Evolutionary conservation across 441 rosid genomes (phyloP), one percentile per base, ranked within the genome.

Genomic region (Aquilaria agallochum): DNA sequence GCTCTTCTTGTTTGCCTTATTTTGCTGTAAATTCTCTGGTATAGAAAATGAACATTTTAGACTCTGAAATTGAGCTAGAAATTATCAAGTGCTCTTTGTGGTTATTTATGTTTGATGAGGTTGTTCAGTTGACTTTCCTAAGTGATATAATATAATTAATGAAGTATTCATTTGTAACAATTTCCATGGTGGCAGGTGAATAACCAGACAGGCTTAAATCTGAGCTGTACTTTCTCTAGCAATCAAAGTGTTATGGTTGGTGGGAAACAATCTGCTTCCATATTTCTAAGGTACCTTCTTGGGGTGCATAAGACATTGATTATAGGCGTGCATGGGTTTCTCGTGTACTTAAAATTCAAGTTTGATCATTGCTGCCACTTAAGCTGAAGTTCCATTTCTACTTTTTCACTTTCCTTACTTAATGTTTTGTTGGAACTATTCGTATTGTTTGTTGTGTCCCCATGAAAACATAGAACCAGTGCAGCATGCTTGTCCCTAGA

Each of bases 121-220:
- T 8, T 36, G 42, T 36, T 8, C 5, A 8, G 6, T 36, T 36
- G 42, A 36, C 42, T 36, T 36, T 5, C 5, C 7, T 4, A 36
- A 36, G 6, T 36, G 42, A 36, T 36, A 4, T 36, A 3, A 36
- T 36, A 36, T 36, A 3, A 36, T 36, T 36, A 36, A 36, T 8
- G 7, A 8, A 4, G 42, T 62, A 44, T 66, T 53, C 63, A 57
- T 36, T 58, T 42, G 63, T 59, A 56, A 61, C 46, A 50, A 55
- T 63, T 10, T 73, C 55, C 56, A 50, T 44, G 31, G 51, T 72
- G 60, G 62, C 92, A 94, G 99, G 90, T 94, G 71, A 90, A 94
- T 70, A 94, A 94, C 78, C 89, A 79, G 68, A 72, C 90, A 60
- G 84, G 89, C 65, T 74, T 92, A 66, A 81, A 76, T 73, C 90